Percentiles rank a stretch among this genome's conserved stretches.
These are phyloP conservation scores for Pyrenophora teres DNA, from an alignment of 2,329 filamentous ascomycete genomes.

Conservation along the genomic window DNA sequence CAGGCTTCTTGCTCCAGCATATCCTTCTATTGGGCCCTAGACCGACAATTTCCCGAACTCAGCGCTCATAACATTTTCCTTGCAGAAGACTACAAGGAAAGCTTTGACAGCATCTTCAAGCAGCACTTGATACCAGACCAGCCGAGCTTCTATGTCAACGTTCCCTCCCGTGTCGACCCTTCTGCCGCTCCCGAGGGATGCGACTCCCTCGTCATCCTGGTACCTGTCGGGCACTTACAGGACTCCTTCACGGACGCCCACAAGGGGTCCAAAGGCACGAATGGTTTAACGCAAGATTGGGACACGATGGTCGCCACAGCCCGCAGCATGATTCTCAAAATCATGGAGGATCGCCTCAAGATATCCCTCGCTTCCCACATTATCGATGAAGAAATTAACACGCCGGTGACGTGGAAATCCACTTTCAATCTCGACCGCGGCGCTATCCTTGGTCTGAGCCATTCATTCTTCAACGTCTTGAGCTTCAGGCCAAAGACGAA, in stretches of 20 bases:
- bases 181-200: constrained; percentile 68
- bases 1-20: constrained; percentile 72
- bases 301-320: constrained; percentile 62
- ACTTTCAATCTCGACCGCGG: constrained; percentile 77
- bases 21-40: constrained; percentile 76
- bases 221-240: constrained; percentile 72
- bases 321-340: constrained; percentile 64
- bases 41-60: constrained; percentile 64
- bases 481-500: constrained; percentile 66
- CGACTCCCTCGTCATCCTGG: constrained; percentile 71
- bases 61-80: constrained; percentile 78
- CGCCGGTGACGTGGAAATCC: constrained; percentile 66
- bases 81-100: constrained; percentile 71
- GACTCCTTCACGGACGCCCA: constrained; percentile 48
- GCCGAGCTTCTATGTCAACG: constrained; percentile 78
- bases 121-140: constrained; percentile 68
- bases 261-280: constrained; percentile 47
- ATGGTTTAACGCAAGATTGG: constrained; percentile 63
- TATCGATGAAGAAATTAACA: constrained; percentile 67
- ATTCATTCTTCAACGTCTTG: constrained; percentile 75
- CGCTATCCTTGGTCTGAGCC: constrained; percentile 72
- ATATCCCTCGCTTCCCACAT: constrained; percentile 58
- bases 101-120: constrained; percentile 78
- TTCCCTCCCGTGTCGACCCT: constrained; percentile 70
- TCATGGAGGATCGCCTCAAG: constrained; percentile 65